These are phyloP conservation scores for Fusarium nelsonii DNA, from an alignment of 2,329 filamentous ascomycete species.

Conservation along the genomic window DNA sequence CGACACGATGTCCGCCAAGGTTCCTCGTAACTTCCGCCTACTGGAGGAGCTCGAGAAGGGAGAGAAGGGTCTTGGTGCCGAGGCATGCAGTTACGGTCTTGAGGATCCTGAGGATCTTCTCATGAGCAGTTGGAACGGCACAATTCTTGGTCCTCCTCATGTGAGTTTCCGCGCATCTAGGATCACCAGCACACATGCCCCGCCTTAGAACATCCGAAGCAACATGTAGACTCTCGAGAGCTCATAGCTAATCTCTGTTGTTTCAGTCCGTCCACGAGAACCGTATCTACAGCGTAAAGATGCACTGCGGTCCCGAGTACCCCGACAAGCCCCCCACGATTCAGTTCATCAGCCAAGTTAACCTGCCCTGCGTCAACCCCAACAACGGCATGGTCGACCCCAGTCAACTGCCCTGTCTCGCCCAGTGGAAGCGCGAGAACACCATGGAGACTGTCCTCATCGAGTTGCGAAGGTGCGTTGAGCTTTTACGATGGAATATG, in stretches of 20 bases:
- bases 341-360: slow-evolving; percentile 93
- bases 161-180: slow-evolving; percentile 65
- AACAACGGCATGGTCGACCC: slow-evolving; percentile 87
- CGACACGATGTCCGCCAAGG: slow-evolving; percentile 62
- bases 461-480: slow-evolving; percentile 78
- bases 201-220: background rate
- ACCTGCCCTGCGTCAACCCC: slow-evolving; percentile 92
- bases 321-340: slow-evolving; percentile 90
- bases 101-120: slow-evolving; percentile 93
- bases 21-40: slow-evolving; percentile 95
- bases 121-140: slow-evolving; percentile 99
- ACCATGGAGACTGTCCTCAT: slow-evolving; percentile 96
- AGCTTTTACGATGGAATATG: background rate
- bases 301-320: slow-evolving; percentile 92
- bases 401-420: slow-evolving; percentile 83
- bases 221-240: background rate
- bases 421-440: slow-evolving; percentile 91
- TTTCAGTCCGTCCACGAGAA: slow-evolving; percentile 93
- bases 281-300: slow-evolving; percentile 97
- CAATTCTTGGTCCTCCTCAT: slow-evolving; percentile 95
- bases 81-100: slow-evolving; percentile 96
- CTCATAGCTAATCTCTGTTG: slow-evolving; percentile 22
- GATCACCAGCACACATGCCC: background rate
- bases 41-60: slow-evolving; percentile 99
- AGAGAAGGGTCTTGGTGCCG: slow-evolving; percentile 95